Conservation (phyloP, 2,329 filamentous ascomycete species). For the Neoascochyta sp. region DNA sequence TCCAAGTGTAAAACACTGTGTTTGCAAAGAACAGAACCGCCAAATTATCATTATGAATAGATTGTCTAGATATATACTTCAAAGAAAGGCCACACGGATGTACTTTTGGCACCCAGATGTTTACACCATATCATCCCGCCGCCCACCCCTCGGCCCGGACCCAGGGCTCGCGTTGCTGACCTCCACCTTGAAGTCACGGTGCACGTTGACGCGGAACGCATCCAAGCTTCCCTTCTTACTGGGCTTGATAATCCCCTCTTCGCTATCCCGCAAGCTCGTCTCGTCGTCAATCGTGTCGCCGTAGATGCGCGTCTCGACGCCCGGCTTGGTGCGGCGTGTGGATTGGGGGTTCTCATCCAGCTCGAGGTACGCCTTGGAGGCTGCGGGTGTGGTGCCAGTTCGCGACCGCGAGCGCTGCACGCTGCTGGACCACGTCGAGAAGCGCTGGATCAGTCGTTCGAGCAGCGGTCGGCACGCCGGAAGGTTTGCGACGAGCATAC, state of each 20-base stretch:
- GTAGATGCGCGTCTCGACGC: conserved; percentile 12
- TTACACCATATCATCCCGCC: too few relatives aligned
- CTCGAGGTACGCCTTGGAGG: conserved; percentile 8
- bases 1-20: too few relatives aligned
- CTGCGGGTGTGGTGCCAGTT: conserved; percentile 1
- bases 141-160: too few relatives aligned
- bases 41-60: too few relatives aligned
- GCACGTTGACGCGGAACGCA: conserved; percentile 7
- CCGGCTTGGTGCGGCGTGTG: conserved; percentile 2
- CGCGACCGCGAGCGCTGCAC: conserved; percentile 2
- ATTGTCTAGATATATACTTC: too few relatives aligned
- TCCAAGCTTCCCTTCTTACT: conserved; percentile 5
- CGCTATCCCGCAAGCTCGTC: conserved; percentile 6
- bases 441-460: conserved; percentile 5
- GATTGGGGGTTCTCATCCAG: conserved; percentile 7
- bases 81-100: too few relatives aligned
- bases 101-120: too few relatives aligned
- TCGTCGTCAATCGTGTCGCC: conserved; percentile 7
- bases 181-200: conserved; percentile 9
- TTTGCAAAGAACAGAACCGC: too few relatives aligned
- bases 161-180: too few relatives aligned
- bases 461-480: conserved; percentile 11
- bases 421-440: conserved; percentile 9
- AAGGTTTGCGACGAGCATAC: conserved; percentile 12
- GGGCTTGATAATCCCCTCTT: conserved; percentile 8